These are phyloP conservation scores for Aspergillus cristatus DNA, from an alignment of 495 filamentous ascomycete species.

Conservation along the genomic window DNA sequence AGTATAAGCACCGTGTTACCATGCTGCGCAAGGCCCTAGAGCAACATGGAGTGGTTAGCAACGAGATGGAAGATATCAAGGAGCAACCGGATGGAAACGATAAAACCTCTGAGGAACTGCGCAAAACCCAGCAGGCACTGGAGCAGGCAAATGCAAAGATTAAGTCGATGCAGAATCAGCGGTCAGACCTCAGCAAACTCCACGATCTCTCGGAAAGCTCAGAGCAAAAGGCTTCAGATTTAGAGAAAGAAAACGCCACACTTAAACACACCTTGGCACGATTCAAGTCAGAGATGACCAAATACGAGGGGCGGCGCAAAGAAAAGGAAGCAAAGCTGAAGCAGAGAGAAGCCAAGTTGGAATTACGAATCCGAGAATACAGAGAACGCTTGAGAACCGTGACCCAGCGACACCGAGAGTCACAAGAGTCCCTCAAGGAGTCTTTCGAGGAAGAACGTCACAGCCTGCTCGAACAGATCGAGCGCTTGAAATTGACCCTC, in stretches of 20 bases:
- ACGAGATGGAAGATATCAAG: conserved; percentile 29
- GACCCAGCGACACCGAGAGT: conserved; percentile 27
- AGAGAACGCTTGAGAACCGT: conserved; percentile 30
- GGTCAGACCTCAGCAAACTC: conserved; percentile 39
- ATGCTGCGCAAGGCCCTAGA: conserved; percentile 47
- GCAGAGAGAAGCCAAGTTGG: conserved; percentile 37
- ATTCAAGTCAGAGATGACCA: conserved; percentile 45
- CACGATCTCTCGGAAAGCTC: conserved; percentile 51
- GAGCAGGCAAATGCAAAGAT: conserved; percentile 49
- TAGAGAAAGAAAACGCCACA: conserved; percentile 46
- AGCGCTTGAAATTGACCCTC: conserved; percentile 21
- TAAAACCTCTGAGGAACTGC: conserved; percentile 30
- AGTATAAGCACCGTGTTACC: conserved; percentile 59
- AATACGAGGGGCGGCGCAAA: conserved; percentile 42
- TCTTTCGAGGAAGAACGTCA: conserved; percentile 27
- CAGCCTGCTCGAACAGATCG: conserved; percentile 27
- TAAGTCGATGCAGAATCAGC: conserved; percentile 49
- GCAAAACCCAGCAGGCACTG: conserved; percentile 40
- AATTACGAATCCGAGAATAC: conserved; percentile 38
- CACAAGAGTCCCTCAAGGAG: conserved; percentile 26
- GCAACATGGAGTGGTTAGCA: conserved; percentile 34
- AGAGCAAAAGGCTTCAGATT: conserved; percentile 52
- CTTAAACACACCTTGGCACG: conserved; percentile 44
- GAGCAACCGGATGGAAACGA: conserved; percentile 23
- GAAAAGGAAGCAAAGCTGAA: conserved; percentile 44